Base-by-base conservation (phyloP, 2,329 filamentous ascomycete genomes). In the Aspergillus neotritici region DNA sequence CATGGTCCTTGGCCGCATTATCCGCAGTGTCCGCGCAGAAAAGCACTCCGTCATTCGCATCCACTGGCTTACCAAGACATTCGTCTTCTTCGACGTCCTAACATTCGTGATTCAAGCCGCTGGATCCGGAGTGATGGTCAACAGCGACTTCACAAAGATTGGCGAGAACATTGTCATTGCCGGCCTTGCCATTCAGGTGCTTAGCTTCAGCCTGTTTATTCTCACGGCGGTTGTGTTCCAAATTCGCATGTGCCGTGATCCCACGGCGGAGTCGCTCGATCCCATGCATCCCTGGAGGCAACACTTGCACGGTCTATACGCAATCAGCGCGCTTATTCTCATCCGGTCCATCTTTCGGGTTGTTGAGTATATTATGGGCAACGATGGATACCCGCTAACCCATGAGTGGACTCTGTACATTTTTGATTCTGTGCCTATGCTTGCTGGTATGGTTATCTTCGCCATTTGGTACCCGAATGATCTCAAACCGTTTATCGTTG, bases 11-110 rank as follows among this genome's bases (percentile, higher is more conserved):
- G 68, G 65, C 30, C 65, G 72, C 10, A 67, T 75, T 11, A 66
- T 73, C 10, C 54, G 58, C 5, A 51, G 64, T 32, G 54, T 68
- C 4, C 56, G 70, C 4, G 66, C 60, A 16, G 71, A 73, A 37
- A 55, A 64, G 9, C 60, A 60, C 3, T 59, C 70, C 3, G 62
- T 71, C 61, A 67, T 74, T 38, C 64, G 64, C 4, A 58, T 66
- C 3, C 60, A 58, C 5, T 72, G 65, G 61, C 58, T 75, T 25
- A 75, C 73, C 0, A 68, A 68, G 15, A 67, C 69, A 3, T 76
- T 75, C 48, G 73, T 75, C 34, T 49, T 54, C 4, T 70, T 72
- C 35, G 73, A 76, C 47, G 61, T 75, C 7, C 51, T 74, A 15
- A 69, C 65, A 2, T 75, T 75, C 52, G 35, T 72, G 31, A 59